Conservation (phyloP, 148 eudicot genomes). For the Dianthus caryophyllus region DNA sequence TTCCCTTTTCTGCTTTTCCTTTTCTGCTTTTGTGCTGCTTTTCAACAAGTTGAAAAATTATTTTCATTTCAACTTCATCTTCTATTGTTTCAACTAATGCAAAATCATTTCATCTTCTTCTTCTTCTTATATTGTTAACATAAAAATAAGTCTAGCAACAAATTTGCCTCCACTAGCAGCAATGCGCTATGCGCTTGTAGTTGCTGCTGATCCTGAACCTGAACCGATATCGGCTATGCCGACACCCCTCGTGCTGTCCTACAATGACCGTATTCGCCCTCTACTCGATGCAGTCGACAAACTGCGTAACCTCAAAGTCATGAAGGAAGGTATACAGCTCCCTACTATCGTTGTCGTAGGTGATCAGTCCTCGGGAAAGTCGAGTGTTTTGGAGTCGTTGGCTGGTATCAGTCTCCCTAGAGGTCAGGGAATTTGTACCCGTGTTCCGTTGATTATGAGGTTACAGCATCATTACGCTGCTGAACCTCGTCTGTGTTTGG, state of each 20-base stretch:
- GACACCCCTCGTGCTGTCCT: constrained; percentile 26
- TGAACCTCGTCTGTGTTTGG: constrained; percentile 17
- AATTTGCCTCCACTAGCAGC: no score
- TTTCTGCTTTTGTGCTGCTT: no score
- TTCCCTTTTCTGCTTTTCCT: no score
- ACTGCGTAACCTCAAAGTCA: constrained; percentile 33
- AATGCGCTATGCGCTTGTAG: no score
- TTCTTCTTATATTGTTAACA: no score
- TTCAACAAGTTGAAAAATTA: no score
- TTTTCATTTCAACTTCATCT: no score
- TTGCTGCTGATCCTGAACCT: no score
- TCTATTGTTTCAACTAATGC: no score
- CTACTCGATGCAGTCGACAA: constrained; percentile 33
- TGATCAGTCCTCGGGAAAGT: constrained; percentile 35
- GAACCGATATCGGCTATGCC: constrained; percentile 11
- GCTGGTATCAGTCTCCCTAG: constrained; percentile 37
- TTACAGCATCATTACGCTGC: constrained; percentile 21
- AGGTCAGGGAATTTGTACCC: constrained; percentile 35
- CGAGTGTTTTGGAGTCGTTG: constrained; percentile 31
- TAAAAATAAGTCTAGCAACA: no score
- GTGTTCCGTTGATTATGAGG: constrained; percentile 35
- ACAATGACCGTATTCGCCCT: constrained; percentile 31
- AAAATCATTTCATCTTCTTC: no score
- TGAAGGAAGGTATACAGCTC: constrained; percentile 33
- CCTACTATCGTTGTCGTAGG: constrained; percentile 36